Base-by-base conservation (phyloP, 2,329 filamentous ascomycete species). In the Paecilomyces sp. region DNA sequence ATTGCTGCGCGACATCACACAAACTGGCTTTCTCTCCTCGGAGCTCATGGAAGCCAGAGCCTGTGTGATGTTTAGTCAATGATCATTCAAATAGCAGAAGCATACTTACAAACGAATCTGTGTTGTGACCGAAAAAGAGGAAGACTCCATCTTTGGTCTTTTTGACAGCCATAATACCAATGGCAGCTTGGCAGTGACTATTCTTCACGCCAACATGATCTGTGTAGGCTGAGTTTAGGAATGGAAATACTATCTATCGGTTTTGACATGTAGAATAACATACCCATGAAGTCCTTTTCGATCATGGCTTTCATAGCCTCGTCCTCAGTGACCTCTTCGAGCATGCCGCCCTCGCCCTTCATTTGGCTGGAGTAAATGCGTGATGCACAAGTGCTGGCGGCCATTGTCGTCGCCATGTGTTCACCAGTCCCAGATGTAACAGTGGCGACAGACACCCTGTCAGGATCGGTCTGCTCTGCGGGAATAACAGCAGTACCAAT, bases 351-450 rank as follows among this genome's bases (percentile, higher is more conserved):
- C 75, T 76, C 1, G 78, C 83, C 64, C 84, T 87, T 69, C 81
- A 83, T 55, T 81, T 88, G 65, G 81, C 71, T 84, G 64, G 88
- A 85, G 70, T 92, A 96, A 28, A 99, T 81, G 54, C 94, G 85
- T 64, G 93, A 89, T 0, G 92, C 92, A 71, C 92, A 96, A 58
- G 88, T 88, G 60, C 88, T 87, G 6, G 94, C 92, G 11, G 94
- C 93, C 83, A 95, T 88, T 0, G 92, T 95, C 0, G 93, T 97
- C 36, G 92, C 90, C 89, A 99, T 99, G 72, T 99, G 94, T 76
- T 99, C 94, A 55, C 94, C 94, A 2, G 94, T 99, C 30, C 94
- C 94, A 71, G 91, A 96, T 47, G 92, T 95, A 24, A 97, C 91
- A 28, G 88, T 87, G 31, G 91, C 93, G 30, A 96, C 91, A 54